phyloP scores from a whole-genome alignment of 768 basidiomycete species.

The Pleurotus salmoneostramineus region DNA sequence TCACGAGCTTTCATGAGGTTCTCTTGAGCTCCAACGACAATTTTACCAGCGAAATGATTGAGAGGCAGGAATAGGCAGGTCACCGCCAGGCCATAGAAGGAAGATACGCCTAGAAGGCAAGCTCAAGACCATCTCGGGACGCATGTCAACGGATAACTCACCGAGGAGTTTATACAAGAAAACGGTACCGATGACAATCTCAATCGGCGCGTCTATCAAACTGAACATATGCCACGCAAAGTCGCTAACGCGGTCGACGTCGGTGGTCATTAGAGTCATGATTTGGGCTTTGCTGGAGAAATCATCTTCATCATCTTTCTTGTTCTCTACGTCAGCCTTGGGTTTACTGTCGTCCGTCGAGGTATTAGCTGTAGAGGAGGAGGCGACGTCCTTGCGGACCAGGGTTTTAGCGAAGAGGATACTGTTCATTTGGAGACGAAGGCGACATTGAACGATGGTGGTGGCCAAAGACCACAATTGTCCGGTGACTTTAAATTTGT shows the following conservation, averaged over 20 bases:
- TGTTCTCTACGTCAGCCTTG: constrained; percentile 6
- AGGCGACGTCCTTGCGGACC: constrained; percentile 79
- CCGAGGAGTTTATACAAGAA: constrained; percentile 81
- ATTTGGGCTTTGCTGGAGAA: constrained; percentile 74
- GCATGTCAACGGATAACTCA: constrained; percentile 17
- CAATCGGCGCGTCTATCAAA: constrained; percentile 73
- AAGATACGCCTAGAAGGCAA: constrained; percentile 48
- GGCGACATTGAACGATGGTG: constrained; percentile 63
- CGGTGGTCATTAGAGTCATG: constrained; percentile 95
- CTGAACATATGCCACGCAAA: constrained; percentile 78
- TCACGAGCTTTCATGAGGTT: constrained; percentile 91
- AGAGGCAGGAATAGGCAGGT: constrained; percentile 70
- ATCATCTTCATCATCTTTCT: constrained; percentile 47
- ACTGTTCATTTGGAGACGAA: constrained; percentile 79
- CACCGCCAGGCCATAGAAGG: constrained; percentile 73
- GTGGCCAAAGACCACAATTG: constrained; percentile 72
- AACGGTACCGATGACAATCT: constrained; percentile 67
- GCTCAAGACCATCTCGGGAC: background rate
- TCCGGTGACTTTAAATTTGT: constrained; percentile 41
- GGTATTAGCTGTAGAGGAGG: constrained; percentile 35
- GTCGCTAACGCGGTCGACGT: constrained; percentile 87
- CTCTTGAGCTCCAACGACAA: constrained; percentile 72
- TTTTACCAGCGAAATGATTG: constrained; percentile 81
- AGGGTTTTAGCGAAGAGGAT: constrained; percentile 83
- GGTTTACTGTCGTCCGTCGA: constrained; percentile 6